A percentile compares a stretch with the other conserved stretches of the same genome.
Evolutionary conservation across 352 stramenopile genomes (phyloP).

Genomic region (Phytophthora fragariae): DNA sequence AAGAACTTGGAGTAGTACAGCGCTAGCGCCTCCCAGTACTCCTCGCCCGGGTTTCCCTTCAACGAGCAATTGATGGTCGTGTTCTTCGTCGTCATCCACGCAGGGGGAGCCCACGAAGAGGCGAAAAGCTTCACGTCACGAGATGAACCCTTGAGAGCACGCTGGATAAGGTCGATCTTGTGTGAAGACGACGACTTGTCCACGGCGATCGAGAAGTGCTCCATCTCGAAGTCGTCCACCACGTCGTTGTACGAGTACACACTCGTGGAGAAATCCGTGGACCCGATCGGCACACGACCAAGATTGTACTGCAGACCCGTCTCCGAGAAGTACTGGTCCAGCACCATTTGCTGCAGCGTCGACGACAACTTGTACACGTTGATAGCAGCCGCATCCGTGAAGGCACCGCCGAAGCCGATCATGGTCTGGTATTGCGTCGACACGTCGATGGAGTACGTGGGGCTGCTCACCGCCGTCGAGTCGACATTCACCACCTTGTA

Average conservation of each 20-base stretch:
- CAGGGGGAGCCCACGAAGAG: conserved; percentile 84
- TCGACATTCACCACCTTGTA: conserved; percentile 47
- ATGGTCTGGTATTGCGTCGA: conserved; percentile 80
- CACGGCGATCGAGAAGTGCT: conserved; percentile 83
- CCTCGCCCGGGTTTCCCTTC: conserved; percentile 57
- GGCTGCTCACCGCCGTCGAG: conserved; percentile 27
- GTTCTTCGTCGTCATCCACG: conserved; percentile 89
- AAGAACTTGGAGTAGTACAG: conserved; percentile 92
- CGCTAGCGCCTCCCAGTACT: conserved; percentile 79
- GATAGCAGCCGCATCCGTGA: conserved; percentile 90
- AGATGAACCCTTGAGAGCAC: conserved; percentile 46
- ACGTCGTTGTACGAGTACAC: conserved; percentile 90
- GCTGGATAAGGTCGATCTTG: conserved; percentile 80
- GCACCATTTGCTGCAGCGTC: conserved; percentile 64
- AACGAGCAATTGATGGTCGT: conserved; percentile 64
- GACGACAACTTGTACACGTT: conserved; percentile 79
- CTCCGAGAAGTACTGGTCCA: conserved; percentile 84
- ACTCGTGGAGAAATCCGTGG: conserved; percentile 84
- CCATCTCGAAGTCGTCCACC: conserved; percentile 80
- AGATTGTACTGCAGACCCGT: conserved; percentile 84
- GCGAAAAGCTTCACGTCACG: conserved; percentile 76
- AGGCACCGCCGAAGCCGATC: conserved; percentile 88
- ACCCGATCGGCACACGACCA: conserved; percentile 86
- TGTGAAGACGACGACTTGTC: conserved; percentile 67
- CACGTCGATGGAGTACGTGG: conserved; percentile 60